Conservation (phyloP, 139 green algal genomes). For the Deuterostichococcus epilithicus region DNA sequence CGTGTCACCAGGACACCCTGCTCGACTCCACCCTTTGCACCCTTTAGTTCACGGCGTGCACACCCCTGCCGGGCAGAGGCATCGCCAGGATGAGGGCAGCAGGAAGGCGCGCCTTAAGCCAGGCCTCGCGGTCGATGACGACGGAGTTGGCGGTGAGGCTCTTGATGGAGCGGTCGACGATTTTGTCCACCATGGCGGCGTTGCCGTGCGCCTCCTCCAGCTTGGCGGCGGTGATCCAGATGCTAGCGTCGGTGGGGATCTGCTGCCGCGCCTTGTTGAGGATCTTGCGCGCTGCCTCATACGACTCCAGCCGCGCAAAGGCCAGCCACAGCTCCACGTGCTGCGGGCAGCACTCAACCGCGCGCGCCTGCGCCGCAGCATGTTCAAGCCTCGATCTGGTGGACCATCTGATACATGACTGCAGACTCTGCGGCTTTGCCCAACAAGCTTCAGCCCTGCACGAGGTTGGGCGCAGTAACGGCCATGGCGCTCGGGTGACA, state of each 20-base stretch:
- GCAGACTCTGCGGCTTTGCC: too few species aligned
- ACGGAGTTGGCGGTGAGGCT: conserved; percentile 73
- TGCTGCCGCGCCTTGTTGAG: conserved; percentile 92
- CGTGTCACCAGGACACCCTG: too few species aligned
- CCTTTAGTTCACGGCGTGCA: too few species aligned
- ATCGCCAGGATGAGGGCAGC: too few species aligned
- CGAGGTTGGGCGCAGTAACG: too few species aligned
- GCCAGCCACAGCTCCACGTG: conserved; percentile 97
- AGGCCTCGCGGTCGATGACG: conserved; percentile 88
- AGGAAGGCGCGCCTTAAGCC: conserved; percentile 58
- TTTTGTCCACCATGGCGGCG: conserved; percentile 67
- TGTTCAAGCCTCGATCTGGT: too few species aligned
- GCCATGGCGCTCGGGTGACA: too few species aligned
- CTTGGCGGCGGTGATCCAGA: conserved; percentile 95
- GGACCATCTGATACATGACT: too few species aligned
- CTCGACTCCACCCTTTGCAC: too few species aligned
- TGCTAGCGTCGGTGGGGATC: conserved; percentile 82
- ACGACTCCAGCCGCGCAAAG: conserved; percentile 88
- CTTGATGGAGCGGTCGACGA: conserved; percentile 66
- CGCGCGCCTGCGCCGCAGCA: conserved; percentile 72
- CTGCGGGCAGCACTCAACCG: conserved; percentile 95
- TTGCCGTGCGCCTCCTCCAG: conserved; percentile 93
- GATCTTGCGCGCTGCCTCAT: conserved; percentile 92
- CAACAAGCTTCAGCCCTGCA: too few species aligned
- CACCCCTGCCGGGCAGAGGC: too few species aligned